A percentile compares a stretch with the other conserved stretches of the same genome.
These are phyloP conservation scores for Pseudocercospora vitis DNA, from an alignment of 2,329 filamentous ascomycete species.

Conservation along the genomic window DNA sequence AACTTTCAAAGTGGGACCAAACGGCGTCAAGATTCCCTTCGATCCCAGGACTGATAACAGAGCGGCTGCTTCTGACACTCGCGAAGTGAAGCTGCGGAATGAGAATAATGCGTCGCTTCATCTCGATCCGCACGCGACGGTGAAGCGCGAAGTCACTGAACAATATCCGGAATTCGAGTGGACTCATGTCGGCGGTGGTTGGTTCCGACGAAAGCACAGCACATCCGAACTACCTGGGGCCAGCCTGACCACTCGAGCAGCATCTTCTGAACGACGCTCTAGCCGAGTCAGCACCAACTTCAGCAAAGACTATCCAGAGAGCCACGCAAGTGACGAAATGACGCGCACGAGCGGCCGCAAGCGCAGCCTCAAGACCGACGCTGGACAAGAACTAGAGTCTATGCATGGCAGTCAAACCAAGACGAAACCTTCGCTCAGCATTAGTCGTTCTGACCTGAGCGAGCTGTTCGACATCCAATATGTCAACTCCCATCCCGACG, in stretches of 20 bases:
- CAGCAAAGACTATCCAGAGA: constrained; percentile 21
- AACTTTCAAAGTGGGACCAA: constrained; percentile 21
- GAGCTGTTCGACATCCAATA: constrained; percentile 28
- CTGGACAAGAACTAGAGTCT: constrained; percentile 12
- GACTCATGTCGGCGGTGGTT: constrained; percentile 27
- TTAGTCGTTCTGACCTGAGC: constrained; percentile 18
- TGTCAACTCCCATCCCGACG: constrained; percentile 29
- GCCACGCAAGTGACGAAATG: constrained; percentile 21
- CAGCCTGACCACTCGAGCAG: constrained; percentile 14
- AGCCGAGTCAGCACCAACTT: constrained; percentile 23
- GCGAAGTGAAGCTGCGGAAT: constrained; percentile 2
- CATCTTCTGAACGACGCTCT: constrained; percentile 25
- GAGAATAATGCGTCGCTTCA: not conserved
- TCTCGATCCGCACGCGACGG: not conserved
- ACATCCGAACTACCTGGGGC: constrained; percentile 10
- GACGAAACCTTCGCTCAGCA: constrained; percentile 7
- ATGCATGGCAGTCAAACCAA: constrained; percentile 14
- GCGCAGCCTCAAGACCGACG: constrained; percentile 17
- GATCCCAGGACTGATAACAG: not conserved
- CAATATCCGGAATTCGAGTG: constrained; percentile 25
- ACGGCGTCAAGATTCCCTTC: constrained; percentile 10
- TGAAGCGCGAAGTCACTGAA: constrained; percentile 10
- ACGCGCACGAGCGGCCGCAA: constrained; percentile 19
- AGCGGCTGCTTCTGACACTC: not conserved
- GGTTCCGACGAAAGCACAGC: constrained; percentile 25